Base-by-base conservation (phyloP, 2,329 filamentous ascomycete genomes). In the Diaporthe vaccinii region DNA sequence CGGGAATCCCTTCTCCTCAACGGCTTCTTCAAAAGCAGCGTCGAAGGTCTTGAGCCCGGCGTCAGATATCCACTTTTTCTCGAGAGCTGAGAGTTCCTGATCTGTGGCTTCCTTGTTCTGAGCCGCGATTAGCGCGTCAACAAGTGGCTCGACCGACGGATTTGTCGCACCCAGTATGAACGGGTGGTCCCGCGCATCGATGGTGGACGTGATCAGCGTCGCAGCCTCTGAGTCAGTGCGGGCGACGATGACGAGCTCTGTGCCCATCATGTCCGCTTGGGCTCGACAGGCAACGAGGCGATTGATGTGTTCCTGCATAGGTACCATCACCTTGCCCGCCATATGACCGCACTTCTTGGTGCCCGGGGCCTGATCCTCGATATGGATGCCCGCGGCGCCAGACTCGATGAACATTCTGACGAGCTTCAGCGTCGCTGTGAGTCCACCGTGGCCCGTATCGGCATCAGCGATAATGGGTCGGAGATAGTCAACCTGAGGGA, bases 331-430 rank as follows among this genome's bases (percentile, higher is more conserved):
- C 88, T 98, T 98, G 82, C 97, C 97, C 78, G 97, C 97, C 97
- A 98, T 98, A 87, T 98, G 97, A 78, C 97, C 97, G 84, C 97
- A 99, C 91, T 98, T 98, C 91, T 99, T 99, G 69, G 97, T 98
- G 73, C 97, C 97, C 3, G 97, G 96, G 6, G 97, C 96, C 86
- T 98, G 97, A 84, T 99, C 97, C 86, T 99, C 97, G 80, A 99
- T 98, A 86, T 99, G 97, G 82, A 98, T 98, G 79, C 96, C 97
- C 58, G 97, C 97, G 59, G 97, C 97, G 80, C 97, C 97, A 85
- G 96, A 95, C 88, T 98, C 97, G 78, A 98, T 87, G 84, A 99
- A 98, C 75, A 98, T 91, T 89, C 98, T 98, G 78, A 97, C 98
- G 80, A 98, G 92, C 90, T 98, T 98, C 96, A 99, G 98, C 80